Conservation (phyloP, 305 asterid species). For the Fraxinus angustifolia region DNA sequence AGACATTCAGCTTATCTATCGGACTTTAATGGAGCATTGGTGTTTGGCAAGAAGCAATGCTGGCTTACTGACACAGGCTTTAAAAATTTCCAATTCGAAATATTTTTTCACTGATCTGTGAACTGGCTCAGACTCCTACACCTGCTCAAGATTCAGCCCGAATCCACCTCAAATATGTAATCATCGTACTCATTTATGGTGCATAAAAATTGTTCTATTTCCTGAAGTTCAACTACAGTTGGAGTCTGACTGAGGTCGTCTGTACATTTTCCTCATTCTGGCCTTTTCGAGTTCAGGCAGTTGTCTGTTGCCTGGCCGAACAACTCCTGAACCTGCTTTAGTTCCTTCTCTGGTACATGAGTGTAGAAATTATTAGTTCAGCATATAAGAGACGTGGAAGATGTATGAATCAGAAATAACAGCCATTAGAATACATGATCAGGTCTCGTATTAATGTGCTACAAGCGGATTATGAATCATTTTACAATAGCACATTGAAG, state of each 20-base stretch:
- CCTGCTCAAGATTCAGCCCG: neutral
- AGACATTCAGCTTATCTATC: neutral
- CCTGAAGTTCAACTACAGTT: neutral
- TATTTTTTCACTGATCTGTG: neutral
- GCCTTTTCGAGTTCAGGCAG: slow-evolving; percentile 78
- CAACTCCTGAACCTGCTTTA: slow-evolving; percentile 78
- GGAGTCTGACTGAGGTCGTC: neutral
- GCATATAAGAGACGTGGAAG: neutral
- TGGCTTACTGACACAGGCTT: neutral
- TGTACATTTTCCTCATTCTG: slow-evolving; percentile 37
- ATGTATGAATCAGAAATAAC: neutral
- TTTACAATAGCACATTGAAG: neutral
- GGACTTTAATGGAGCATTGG: neutral
- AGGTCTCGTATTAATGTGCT: neutral
- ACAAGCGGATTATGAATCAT: neutral
- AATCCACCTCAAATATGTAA: neutral
- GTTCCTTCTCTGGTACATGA: slow-evolving; percentile 52
- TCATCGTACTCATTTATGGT: neutral
- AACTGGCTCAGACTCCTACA: neutral
- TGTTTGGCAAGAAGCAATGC: neutral
- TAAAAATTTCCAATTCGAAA: neutral
- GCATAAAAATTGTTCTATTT: neutral
- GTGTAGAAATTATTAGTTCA: neutral
- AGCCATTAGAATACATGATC: neutral
- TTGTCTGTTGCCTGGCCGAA: slow-evolving; percentile 68